Conservation (phyloP, 331 rosid species). For the Saraca asoca region DNA sequence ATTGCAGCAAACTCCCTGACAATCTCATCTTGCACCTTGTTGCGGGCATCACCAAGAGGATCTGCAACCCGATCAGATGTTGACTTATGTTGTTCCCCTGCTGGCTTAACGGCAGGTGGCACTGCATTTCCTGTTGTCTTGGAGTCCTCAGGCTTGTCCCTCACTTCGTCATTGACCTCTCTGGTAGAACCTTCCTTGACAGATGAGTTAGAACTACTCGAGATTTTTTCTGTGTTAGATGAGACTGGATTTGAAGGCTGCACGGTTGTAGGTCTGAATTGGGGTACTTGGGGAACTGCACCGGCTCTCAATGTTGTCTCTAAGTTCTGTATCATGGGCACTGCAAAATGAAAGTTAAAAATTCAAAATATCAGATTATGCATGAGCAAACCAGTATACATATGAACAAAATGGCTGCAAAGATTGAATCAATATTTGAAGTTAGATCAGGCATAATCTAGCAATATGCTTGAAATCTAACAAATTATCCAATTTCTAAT, state of each 20-base stretch:
- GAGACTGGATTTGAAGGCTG: constrained; percentile 20
- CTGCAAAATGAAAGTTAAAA: constrained; percentile 42
- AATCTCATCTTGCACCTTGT: constrained; percentile 80
- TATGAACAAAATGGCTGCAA: background rate
- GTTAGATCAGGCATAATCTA: background rate
- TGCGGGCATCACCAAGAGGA: constrained; percentile 67
- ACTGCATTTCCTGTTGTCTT: constrained; percentile 25
- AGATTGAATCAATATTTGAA: background rate
- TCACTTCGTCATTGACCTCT: constrained; percentile 19
- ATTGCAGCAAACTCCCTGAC: constrained; percentile 68
- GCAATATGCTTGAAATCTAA: background rate
- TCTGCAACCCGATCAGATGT: constrained; percentile 39
- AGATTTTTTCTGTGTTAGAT: constrained; percentile 22
- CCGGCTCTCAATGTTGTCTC: constrained; percentile 75
- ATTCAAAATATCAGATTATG: background rate
- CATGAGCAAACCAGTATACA: background rate
- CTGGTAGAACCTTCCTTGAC: background rate
- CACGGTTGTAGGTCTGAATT: constrained; percentile 50
- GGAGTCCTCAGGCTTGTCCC: background rate
- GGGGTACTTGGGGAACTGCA: constrained; percentile 87
- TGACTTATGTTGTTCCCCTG: constrained; percentile 25
- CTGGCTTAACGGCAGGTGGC: constrained; percentile 37
- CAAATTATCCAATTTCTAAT: background rate
- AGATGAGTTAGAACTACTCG: constrained; percentile 30
- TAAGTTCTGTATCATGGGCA: constrained; percentile 90